Base-by-base conservation (phyloP, 805 yeast species). In the Suhomyces sp. region DNA sequence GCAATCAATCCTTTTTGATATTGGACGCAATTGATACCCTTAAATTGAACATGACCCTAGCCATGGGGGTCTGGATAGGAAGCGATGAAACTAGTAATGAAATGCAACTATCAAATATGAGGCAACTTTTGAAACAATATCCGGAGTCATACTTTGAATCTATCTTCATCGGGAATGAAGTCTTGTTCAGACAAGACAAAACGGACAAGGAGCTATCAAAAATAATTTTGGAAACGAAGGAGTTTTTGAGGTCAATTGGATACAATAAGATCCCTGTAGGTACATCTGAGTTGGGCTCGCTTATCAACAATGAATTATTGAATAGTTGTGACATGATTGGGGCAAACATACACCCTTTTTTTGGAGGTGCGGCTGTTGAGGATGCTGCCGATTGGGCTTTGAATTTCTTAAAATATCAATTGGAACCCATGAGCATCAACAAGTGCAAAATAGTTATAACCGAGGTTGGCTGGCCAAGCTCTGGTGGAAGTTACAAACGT, bases 401-500 rank as follows among this genome's bases (percentile, higher is more conserved):
- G 22, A 72, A 74, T 31, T 78, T 65, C 43, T 40, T 76, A 21
- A 49, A 68, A 31, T 54, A 63, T 18, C 74, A 71, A 36, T 48
- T 77, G 13, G 55, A 62, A 18, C 77, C 78, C 1, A 29, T 47
- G 10, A 59, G 57, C 33, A 36, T 48, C 10, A 41, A 51, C 16
- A 42, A 50, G 3, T 52, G 65, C 1, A 54, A 50, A 19, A 46
- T 79, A 5, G 60, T 72, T 4, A 65, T 82, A 1, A 66, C 84
- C 0, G 88, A 82, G 44, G 72, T 81, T 14, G 88, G 88, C 0
- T 82, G 88, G 90, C 90, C 88, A 0, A 75, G 68, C 27, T 63
- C 56, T 2, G 88, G 88, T 3, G 87, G 86, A 0, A 38, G 24
- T 1, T 68, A 63, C 37, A 51, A 60, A 26, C 52, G 57, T 1